Base-by-base conservation (phyloP, 768 basidiomycete species). In the Dendrothele bispora region DNA sequence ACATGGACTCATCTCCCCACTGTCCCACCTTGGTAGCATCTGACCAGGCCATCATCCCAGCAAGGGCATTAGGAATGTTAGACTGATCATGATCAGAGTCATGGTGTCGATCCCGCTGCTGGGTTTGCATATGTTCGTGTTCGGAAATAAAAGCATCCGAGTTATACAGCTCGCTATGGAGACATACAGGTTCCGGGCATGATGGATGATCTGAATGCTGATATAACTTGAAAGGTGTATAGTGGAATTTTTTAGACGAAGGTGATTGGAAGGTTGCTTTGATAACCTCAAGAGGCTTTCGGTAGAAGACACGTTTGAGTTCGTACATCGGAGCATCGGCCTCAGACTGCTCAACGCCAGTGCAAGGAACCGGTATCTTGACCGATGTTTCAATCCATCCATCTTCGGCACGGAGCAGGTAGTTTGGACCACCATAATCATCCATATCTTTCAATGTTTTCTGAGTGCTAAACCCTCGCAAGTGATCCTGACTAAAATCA, bases 241-340 rank as follows among this genome's bases (percentile, higher is more conserved):
- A 21, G 26, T 56, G 53, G 34, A 53, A 55, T 1, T 36, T 27
- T 8, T 47, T 30, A 12, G 56, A 50, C 0, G 48, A 34, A 3
- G 54, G 38, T 4, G 49, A 42, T 17, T 61, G 20, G 26, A 61
- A 53, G 0, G 55, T 1, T n/a, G n/a, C n/a, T n/a, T n/a, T n/a
- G n/a, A n/a, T n/a, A n/a, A n/a, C n/a, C n/a, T n/a, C n/a, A n/a
- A 69, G 51, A 0, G 42, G 43, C 0, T 41, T 41, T 25, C 64
- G 61, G 29, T 67, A 56, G 34, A 54, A 53, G 3, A 74, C 29
- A 7, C 61, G 62, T 1, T 40, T 24, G n/a, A 75, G 57, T 8
- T 55, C 43, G 32, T 70, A 62, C 2, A 46, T 43, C 1, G 65
- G 68, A 4, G 68, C 66, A 15, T 50, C 51, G 0, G 18, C 55